Base-by-base conservation (phyloP, 2,329 filamentous ascomycete species). In the Phaeophleospora eucalypticola region DNA sequence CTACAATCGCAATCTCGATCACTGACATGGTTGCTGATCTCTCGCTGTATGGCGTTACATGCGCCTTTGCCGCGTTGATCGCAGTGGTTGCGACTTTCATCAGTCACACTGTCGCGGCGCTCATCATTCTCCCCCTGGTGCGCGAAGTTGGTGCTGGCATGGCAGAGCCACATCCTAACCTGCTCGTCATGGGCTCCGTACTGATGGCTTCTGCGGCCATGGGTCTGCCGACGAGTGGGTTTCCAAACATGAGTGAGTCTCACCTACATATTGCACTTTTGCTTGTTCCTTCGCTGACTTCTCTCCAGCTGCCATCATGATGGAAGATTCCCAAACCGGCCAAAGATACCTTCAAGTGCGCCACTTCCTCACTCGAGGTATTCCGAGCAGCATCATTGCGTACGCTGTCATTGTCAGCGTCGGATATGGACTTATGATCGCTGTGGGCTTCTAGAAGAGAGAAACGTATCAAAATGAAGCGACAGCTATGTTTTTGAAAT, bases 151-250 rank as follows among this genome's bases (percentile, higher is more conserved):
- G 93, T 15, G 76, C 81, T 50, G 78, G 75, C 41, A 95, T 98
- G 89, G 80, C 84, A 2, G 78, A 95, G 65, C 90, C 91, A 20
- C 89, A 95, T 65, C 91, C 93, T 7, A 97, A 97, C 68, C 71
- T 98, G 50, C 73, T 98, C 49, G 93, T 98, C 53, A 97, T 98
- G 91, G 87, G 84, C 0, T 84, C 87, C 45, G 91, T 95, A 9
- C 72, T 98, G 53, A 98, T 98, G 89, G 96, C 93, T 65, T 91
- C 86, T 56, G 90, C 90, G n/a, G 93, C 89, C 2, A 98, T 98
- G 93, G 93, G 84, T 10, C 70, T 98, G 68, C 93, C 93, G 2
- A 98, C 93, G 0, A 91, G 85, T 65, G 94, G 93, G 7, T 98
- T 98, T 72, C 93, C 93, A 1, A 98, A 98, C 60, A 98, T 98